Conservation (phyloP, 2,329 filamentous ascomycete species). For the Cladophialophora psammophila region DNA sequence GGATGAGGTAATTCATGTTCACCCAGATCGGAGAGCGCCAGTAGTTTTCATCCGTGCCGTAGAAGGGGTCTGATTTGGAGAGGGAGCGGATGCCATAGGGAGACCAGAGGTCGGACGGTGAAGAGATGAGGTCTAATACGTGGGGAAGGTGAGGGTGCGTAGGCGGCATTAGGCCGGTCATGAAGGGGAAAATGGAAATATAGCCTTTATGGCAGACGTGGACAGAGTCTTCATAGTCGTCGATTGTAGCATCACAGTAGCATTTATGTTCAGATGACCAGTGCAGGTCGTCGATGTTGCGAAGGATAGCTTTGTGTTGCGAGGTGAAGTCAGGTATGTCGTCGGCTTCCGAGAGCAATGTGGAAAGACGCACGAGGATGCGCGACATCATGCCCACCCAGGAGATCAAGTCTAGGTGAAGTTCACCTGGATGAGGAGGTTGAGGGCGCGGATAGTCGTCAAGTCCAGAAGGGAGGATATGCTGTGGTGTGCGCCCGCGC, state of each 20-base stretch:
- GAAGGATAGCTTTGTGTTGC: conserved; percentile 77
- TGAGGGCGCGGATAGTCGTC: conserved; percentile 96
- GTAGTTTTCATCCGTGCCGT: conserved; percentile 94
- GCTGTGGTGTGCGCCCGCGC: conserved; percentile 85
- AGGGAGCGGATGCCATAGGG: conserved; percentile 86
- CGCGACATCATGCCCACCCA: conserved; percentile 98
- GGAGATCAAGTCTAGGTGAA: conserved; percentile 91
- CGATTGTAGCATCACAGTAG: conserved; percentile 94
- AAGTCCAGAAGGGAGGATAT: conserved; percentile 90
- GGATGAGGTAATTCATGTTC: conserved; percentile 90
- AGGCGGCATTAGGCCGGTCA: conserved; percentile 78
- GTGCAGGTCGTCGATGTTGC: conserved; percentile 90
- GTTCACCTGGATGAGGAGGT: conserved; percentile 92
- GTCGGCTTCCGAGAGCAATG: conserved; percentile 75
- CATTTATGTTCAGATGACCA: conserved; percentile 82
- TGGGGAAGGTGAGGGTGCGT: conserved; percentile 77
- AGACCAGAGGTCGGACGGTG: conserved; percentile 89
- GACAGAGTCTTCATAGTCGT: conserved; percentile 88
- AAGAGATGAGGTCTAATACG: conserved; percentile 77
- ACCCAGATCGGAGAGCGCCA: conserved; percentile 96
- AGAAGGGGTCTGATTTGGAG: conserved; percentile 81
- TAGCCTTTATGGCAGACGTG: conserved; percentile 98
- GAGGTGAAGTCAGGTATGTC: conserved; percentile 76
- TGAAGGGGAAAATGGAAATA: conserved; percentile 89
- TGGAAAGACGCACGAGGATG: conserved; percentile 80